Evolutionary conservation across 2,329 filamentous ascomycete species (phyloP).

Genomic region (Phyllosticta citrichinensis): DNA sequence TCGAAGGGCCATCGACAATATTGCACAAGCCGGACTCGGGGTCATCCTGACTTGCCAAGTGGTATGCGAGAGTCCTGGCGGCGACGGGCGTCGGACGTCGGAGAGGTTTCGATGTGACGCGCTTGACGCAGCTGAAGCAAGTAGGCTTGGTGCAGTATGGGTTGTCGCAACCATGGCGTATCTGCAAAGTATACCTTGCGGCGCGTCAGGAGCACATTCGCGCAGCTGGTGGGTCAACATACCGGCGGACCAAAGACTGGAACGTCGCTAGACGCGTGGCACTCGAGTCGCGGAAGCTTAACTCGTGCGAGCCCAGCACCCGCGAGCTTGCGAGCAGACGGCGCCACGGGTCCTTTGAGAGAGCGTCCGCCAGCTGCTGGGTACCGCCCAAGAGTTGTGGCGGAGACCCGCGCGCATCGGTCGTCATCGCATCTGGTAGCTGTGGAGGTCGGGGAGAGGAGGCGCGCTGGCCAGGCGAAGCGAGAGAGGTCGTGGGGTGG

Average conservation of each 20-base stretch:
- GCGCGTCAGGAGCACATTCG: background rate
- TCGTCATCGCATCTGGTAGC: constrained; percentile 9
- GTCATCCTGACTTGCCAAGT: constrained; percentile 70
- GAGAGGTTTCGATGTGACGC: constrained; percentile 57
- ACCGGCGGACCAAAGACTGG: constrained; percentile 24
- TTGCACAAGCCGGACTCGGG: constrained; percentile 61
- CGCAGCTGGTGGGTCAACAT: constrained; percentile 10
- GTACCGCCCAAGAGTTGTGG: background rate
- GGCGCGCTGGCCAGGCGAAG: background rate
- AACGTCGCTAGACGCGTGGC: constrained; percentile 12
- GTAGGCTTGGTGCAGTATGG: constrained; percentile 61
- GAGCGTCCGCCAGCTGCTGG: background rate
- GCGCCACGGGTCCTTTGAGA: constrained; percentile 1
- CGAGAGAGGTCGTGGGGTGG: background rate
- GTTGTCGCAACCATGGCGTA: constrained; percentile 70
- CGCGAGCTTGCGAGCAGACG: background rate
- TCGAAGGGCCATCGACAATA: background rate
- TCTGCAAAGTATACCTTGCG: constrained; percentile 63
- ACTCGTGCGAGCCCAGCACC: background rate
- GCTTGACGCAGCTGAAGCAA: constrained; percentile 68
- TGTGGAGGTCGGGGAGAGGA: background rate
- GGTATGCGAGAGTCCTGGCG: constrained; percentile 69
- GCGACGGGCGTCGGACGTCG: constrained; percentile 73
- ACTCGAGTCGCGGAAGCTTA: background rate
- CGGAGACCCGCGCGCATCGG: constrained; percentile 2